Evolutionary conservation across 192 early-diverging fungal genomes (phyloP).

Genomic region (Coemansia sp.): DNA sequence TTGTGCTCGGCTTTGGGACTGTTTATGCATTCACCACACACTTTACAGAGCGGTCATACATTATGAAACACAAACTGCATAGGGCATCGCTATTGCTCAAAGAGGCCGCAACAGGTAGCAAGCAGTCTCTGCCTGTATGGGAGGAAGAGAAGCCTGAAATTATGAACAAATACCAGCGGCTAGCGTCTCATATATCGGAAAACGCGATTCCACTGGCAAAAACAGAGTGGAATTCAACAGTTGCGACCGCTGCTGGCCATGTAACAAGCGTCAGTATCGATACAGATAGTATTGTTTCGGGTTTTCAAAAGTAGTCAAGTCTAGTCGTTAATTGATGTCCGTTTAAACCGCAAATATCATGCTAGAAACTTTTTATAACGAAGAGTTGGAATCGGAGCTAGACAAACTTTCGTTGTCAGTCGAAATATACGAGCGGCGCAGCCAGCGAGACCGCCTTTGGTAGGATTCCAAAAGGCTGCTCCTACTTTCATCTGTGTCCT

Average conservation of each 20-base stretch:
- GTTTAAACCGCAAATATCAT: not conserved
- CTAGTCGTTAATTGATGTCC: not conserved
- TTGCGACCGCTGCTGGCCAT: conserved; percentile 11
- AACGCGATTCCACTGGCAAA: conserved; percentile 45
- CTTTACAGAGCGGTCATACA: conserved; percentile 30
- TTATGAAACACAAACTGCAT: conserved; percentile 29
- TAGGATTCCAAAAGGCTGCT: not conserved
- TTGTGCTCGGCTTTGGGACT: conserved; percentile 38
- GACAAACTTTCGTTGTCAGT: too few species aligned
- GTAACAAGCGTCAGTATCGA: conserved; percentile 19
- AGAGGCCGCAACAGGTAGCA: conserved; percentile 12
- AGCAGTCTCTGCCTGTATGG: conserved; percentile 15
- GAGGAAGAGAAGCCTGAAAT: conserved; percentile 19
- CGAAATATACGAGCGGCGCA: not conserved
- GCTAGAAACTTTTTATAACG: too few species aligned
- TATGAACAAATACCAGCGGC: conserved; percentile 21
- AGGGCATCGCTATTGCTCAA: conserved; percentile 28
- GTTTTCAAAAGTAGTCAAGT: not conserved
- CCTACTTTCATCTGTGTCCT: not conserved
- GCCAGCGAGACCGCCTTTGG: not conserved
- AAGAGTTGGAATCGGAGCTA: too few species aligned
- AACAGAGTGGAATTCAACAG: conserved; percentile 32
- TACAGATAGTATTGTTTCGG: conserved; percentile 12
- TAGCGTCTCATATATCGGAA: conserved; percentile 27
- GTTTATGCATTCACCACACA: conserved; percentile 38